Evolutionary conservation across 371 early-diverging fungal species (phyloP).

Genomic region (Mucor circinelloides): DNA sequence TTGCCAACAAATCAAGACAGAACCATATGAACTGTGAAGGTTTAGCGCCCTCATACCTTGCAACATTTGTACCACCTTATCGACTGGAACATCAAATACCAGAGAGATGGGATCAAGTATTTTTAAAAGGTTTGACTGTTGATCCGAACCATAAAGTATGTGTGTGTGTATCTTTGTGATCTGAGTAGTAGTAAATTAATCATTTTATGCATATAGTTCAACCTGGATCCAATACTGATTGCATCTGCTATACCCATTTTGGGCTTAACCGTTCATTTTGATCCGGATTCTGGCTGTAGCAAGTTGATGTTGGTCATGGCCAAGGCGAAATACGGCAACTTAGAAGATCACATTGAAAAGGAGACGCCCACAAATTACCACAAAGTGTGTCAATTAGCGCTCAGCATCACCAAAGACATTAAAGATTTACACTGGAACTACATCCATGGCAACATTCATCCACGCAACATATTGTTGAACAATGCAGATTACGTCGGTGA

Average conservation of each 20-base stretch:
- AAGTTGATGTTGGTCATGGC: slow-evolving; percentile 43
- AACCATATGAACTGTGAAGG: slow-evolving; percentile 32
- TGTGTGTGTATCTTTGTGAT: background rate
- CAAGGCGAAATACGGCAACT: slow-evolving; percentile 42
- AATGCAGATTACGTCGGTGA: slow-evolving; percentile 46
- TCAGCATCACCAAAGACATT: slow-evolving; percentile 43
- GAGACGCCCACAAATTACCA: slow-evolving; percentile 35
- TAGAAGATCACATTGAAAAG: slow-evolving; percentile 33
- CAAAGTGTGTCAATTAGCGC: slow-evolving; percentile 36
- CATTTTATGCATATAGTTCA: slow-evolving; percentile 20
- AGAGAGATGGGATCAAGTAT: slow-evolving; percentile 48
- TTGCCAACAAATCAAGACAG: slow-evolving; percentile 35
- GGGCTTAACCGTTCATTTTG: slow-evolving; percentile 42
- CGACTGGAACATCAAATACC: slow-evolving; percentile 31
- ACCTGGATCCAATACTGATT: slow-evolving; percentile 33
- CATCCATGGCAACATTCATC: slow-evolving; percentile 49
- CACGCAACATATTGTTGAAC: slow-evolving; percentile 44
- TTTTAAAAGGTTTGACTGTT: slow-evolving; percentile 45
- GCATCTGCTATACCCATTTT: slow-evolving; percentile 28
- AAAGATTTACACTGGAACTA: slow-evolving; percentile 51
- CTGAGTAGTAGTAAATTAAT: no score
- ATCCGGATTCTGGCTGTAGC: slow-evolving; percentile 36
- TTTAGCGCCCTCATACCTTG: slow-evolving; percentile 43
- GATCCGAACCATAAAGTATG: slow-evolving; percentile 38
- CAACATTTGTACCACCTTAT: slow-evolving; percentile 46